A percentile compares a stretch with the other conserved stretches of the same genome.
Conservation (phyloP, 306 rosid species). For the Gillenia trifoliata region DNA sequence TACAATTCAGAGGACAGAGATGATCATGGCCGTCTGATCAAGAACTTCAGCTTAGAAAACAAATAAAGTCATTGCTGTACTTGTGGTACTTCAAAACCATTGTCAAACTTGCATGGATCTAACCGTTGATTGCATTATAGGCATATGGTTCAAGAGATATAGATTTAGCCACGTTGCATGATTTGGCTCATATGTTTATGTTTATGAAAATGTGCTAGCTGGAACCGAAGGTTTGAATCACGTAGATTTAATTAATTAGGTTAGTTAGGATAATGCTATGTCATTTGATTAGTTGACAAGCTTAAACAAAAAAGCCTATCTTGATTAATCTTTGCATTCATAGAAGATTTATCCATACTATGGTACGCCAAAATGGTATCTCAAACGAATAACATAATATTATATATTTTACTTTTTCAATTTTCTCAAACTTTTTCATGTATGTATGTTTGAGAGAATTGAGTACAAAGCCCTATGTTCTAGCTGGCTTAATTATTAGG, state of each 20-base stretch:
- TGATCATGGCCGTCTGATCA: constrained; percentile 31
- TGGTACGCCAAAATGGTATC: too few species aligned
- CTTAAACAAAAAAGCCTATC: not conserved
- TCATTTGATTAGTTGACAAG: constrained; percentile 5
- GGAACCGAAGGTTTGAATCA: constrained; percentile 32
- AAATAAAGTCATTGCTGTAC: constrained; percentile 48
- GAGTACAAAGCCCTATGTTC: not conserved
- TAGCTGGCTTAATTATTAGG: not conserved
- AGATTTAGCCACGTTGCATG: constrained; percentile 25
- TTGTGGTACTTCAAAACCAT: constrained; percentile 48
- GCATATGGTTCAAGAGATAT: not conserved
- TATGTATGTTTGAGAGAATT: not conserved
- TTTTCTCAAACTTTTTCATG: too few species aligned
- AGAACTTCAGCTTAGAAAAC: constrained; percentile 20
- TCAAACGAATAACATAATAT: too few species aligned
- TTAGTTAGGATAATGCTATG: not conserved
- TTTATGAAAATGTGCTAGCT: constrained; percentile 12
- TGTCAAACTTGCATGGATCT: constrained; percentile 22
- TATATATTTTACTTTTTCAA: too few species aligned
- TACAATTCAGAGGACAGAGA: constrained; percentile 36
- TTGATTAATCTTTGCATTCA: not conserved
- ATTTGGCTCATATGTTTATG: constrained; percentile 4
- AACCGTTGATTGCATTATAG: constrained; percentile 15
- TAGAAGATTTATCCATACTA: too few species aligned
- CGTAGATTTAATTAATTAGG: not conserved